Base-by-base conservation (phyloP, 495 filamentous ascomycete genomes). In the Aspergillus olivimuriae region DNA sequence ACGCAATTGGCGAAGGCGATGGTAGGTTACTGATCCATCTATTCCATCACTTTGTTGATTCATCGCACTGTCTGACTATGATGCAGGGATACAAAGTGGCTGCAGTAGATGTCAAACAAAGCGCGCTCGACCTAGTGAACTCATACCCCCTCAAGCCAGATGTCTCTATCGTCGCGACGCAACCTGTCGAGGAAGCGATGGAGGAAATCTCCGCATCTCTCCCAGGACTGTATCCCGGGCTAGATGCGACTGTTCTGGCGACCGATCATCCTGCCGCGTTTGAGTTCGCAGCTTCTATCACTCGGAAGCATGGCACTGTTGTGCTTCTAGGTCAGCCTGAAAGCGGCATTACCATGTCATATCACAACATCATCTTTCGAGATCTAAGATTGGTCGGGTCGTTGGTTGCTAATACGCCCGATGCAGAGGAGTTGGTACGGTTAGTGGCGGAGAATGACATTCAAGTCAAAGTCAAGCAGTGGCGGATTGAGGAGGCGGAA, bases 1-100 rank as follows among this genome's bases (percentile, higher is more conserved):
- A 38, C 58, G 2, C 55, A 61, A 45, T 51, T 65, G 26, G 57
- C 58, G 11, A 53, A 47, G 20, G 41, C 37, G 30, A 47, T 47
- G 44, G 44, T 47, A 41, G 33, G 30, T n/a, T n/a, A n/a, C n/a
- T n/a, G n/a, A n/a, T n/a, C n/a, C n/a, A n/a, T n/a, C n/a, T n/a
- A n/a, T n/a, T n/a, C n/a, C n/a, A n/a, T n/a, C n/a, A n/a, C n/a
- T n/a, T n/a, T n/a, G n/a, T n/a, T n/a, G n/a, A n/a, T n/a, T n/a
- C n/a, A n/a, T n/a, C n/a, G 12, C n/a, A 26, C 39, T 4, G 44
- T 42, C 15, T 43, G 4, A 39, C 37, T 3, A 30, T 24, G 12
- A 10, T n/a, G 6, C 16, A 56, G 50, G 54, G 58, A 2, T 55
- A 51, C 38, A 39, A 51, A 28, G 42, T 47, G n/a, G 39, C 58